phyloP scores from a whole-genome alignment of 2,329 filamentous ascomycete genomes.

The Aspergillus pseudonomiae region DNA sequence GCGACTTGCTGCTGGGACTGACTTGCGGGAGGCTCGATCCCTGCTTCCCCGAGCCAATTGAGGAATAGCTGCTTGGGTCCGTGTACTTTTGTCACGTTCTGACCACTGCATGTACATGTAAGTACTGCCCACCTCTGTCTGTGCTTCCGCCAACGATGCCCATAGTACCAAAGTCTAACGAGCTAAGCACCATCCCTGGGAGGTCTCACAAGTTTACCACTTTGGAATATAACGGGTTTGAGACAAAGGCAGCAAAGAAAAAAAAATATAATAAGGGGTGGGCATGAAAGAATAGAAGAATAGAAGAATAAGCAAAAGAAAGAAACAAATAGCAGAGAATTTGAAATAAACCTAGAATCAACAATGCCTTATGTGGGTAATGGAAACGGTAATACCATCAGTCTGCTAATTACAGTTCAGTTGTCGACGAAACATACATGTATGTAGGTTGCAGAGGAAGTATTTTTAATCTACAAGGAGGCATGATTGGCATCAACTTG shows the following conservation, averaged over 20 bases:
- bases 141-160: conserved; percentile 4
- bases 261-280: not conserved
- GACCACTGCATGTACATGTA: conserved; percentile 10
- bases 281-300: not conserved
- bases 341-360: conserved; percentile 3
- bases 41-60: conserved; percentile 41
- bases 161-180: conserved; percentile 5
- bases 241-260: not conserved
- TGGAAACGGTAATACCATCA: conserved; percentile 1
- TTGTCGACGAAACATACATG: not conserved
- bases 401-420: conserved; percentile 1
- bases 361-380: conserved; percentile 6
- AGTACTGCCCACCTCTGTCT: conserved; percentile 7
- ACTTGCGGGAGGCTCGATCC: conserved; percentile 30
- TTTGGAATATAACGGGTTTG: not conserved
- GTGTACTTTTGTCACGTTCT: conserved; percentile 36
- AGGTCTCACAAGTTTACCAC: not conserved
- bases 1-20: conserved; percentile 35
- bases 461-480: conserved; percentile 4
- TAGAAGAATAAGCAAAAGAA: not conserved
- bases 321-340: not conserved
- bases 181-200: conserved; percentile 1
- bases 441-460: not conserved
- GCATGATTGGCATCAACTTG: conserved; percentile 1
- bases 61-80: conserved; percentile 15